Percentiles rank a stretch among this genome's conserved stretches.
These are phyloP conservation scores for Pyrenophora tritici-repentis DNA, from an alignment of 2,329 filamentous ascomycete genomes.

Conservation along the genomic window DNA sequence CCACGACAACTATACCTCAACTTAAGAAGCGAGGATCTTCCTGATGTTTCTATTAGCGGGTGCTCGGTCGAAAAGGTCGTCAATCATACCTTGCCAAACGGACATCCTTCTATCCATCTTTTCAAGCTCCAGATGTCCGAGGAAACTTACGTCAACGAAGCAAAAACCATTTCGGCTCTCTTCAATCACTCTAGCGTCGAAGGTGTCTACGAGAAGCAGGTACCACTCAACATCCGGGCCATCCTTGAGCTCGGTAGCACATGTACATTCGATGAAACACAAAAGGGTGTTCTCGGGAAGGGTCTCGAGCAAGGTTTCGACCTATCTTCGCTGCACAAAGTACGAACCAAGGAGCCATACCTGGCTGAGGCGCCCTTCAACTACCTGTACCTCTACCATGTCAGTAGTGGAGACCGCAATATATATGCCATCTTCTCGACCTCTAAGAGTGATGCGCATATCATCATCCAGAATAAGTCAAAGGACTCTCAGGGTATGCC, in stretches of 20 bases:
- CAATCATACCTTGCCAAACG: slow-evolving; percentile 90
- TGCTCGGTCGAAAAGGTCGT: slow-evolving; percentile 93
- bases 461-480: slow-evolving; percentile 84
- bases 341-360: slow-evolving; percentile 72
- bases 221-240: slow-evolving; percentile 84
- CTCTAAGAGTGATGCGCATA: slow-evolving; percentile 75
- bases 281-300: slow-evolving; percentile 87
- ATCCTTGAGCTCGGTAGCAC: slow-evolving; percentile 87
- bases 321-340: slow-evolving; percentile 72
- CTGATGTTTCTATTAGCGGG: slow-evolving; percentile 82
- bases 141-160: slow-evolving; percentile 81
- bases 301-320: slow-evolving; percentile 95
- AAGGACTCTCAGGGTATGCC: slow-evolving; percentile 85
- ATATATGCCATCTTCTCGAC: slow-evolving; percentile 95
- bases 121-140: slow-evolving; percentile 94
- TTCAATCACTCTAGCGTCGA: slow-evolving; percentile 95
- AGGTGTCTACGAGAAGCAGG: slow-evolving; percentile 93
- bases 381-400: slow-evolving; percentile 92
- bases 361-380: slow-evolving; percentile 74
- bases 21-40: slow-evolving; percentile 82
- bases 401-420: slow-evolving; percentile 86
- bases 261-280: slow-evolving; percentile 90
- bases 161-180: slow-evolving; percentile 78
- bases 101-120: slow-evolving; percentile 88
- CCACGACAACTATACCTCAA: slow-evolving; percentile 91